Evolutionary conservation across 306 rosid species (phyloP).

Genomic region (Ammopiptanthus mongolicus): DNA sequence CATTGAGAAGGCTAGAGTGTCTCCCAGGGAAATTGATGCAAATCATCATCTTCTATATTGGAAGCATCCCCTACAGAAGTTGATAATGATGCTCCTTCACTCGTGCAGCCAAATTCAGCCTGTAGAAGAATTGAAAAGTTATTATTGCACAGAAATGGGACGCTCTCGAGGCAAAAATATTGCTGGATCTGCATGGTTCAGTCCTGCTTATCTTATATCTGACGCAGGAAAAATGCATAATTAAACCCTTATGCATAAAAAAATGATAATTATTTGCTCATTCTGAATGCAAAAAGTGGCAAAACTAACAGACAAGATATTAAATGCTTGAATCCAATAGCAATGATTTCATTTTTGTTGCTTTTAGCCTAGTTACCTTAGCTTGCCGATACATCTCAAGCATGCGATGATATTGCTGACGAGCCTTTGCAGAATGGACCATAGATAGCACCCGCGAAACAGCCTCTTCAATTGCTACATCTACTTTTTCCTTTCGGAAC

Average conservation of each 20-base stretch:
- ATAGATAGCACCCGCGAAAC: slow-evolving; percentile 71
- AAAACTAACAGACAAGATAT: not conserved
- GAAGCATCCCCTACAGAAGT: slow-evolving; percentile 20
- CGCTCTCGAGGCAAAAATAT: not conserved
- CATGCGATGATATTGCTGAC: slow-evolving; percentile 80
- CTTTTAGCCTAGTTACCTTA: slow-evolving; percentile 48
- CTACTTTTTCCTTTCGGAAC: slow-evolving; percentile 78
- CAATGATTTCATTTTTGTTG: not conserved
- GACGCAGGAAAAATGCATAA: not conserved
- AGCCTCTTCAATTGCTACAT: slow-evolving; percentile 62
- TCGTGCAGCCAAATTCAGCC: slow-evolving; percentile 51
- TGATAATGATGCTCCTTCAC: slow-evolving; percentile 29
- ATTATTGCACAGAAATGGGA: slow-evolving; percentile 2
- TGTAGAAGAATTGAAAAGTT: slow-evolving; percentile 31
- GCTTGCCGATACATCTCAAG: slow-evolving; percentile 62
- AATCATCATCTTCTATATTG: slow-evolving; percentile 40
- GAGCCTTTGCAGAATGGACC: slow-evolving; percentile 67
- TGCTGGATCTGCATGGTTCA: not conserved
- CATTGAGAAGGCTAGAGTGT: slow-evolving; percentile 11
- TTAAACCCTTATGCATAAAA: not conserved
- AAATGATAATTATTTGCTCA: not conserved
- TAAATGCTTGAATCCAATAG: not conserved
- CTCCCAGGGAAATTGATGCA: slow-evolving; percentile 30
- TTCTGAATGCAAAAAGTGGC: not conserved
- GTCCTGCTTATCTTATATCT: not conserved